These are phyloP conservation scores for Sindora glabra DNA, from an alignment of 306 rosid species.

Conservation along the genomic window DNA sequence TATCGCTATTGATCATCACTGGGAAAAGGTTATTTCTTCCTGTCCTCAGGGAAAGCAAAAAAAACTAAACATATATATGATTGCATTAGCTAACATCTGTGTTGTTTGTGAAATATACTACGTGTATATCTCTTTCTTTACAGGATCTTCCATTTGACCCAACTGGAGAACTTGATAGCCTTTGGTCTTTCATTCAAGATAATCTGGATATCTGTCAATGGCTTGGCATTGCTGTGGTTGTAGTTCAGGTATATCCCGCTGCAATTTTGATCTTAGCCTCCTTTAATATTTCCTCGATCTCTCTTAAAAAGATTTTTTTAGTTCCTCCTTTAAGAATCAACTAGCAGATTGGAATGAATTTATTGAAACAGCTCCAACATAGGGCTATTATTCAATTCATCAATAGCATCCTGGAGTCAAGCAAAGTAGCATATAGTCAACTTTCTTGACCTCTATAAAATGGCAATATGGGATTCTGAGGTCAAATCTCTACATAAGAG, in stretches of 20 bases:
- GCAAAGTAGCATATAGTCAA: too few species aligned
- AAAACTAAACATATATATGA: not conserved
- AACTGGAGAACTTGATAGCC: constrained; percentile 65
- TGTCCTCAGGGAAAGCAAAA: not conserved
- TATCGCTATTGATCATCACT: constrained; percentile 62
- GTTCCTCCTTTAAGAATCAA: too few species aligned
- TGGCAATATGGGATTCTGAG: too few species aligned
- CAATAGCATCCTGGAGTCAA: too few species aligned
- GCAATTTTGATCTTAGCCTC: constrained; percentile 1
- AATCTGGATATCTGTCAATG: constrained; percentile 69
- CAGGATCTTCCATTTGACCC: constrained; percentile 89
- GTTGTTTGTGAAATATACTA: not conserved
- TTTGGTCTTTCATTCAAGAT: constrained; percentile 57
- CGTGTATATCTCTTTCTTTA: constrained; percentile 18
- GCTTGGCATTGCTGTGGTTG: constrained; percentile 61
- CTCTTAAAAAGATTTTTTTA: not conserved
- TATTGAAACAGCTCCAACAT: too few species aligned
- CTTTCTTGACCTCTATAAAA: too few species aligned
- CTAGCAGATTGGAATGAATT: too few species aligned
- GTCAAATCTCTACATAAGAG: too few species aligned
- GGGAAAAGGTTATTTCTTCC: constrained; percentile 58
- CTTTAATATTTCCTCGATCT: constrained; percentile 4
- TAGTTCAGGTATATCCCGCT: constrained; percentile 57
- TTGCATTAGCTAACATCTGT: constrained; percentile 1
- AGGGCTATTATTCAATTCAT: too few species aligned